Evolutionary conservation across 495 filamentous ascomycete species (phyloP), one percentile per base, ranked within the genome.

Genomic region (Xylaria cubensis): DNA sequence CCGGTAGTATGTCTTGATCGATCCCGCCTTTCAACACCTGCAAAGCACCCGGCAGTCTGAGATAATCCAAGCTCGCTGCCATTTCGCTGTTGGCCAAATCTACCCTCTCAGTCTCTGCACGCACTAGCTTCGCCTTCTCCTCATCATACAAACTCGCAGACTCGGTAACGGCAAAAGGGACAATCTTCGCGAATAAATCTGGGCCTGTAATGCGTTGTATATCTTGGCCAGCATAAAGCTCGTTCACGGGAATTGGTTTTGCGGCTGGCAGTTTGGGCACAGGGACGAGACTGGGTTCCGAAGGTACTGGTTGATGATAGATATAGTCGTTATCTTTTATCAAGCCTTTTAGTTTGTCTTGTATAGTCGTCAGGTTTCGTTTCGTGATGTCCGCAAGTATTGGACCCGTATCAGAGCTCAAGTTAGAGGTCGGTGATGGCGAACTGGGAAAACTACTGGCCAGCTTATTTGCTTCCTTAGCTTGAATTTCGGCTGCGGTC

Each of bases 251-350:
- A 65, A 98, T 98, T 19, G 97, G 94, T 81, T 98, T 99, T n/a
- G 97, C 95, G 1, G 97, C 96, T 39, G 95, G 93, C 12, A 98
- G 87, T 79, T 98, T 99, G 3, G 95, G 89, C 64, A 99, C 92
- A 19, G 91, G 85, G 9, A 92, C 84, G 17, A 99, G 85, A 55
- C 88, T 89, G 15, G 93, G 92, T 80, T 97, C 95, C 19, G 89
- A 90, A 0, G 96, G 95, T 21, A 99, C 90, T 0, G 90, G 90
- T 72, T 98, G 94, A 80, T 99, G 96, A 76, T 98, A 99, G 76
- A 99, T 98, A 78, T 95, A 97, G 77, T 99, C 96, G 78, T 99
- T 99, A 80, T 99, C 96, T 73, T 98, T 97, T 70, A 87, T 86
- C 72, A 93, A 86, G 68, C 92, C 90, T 13, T 83, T 82, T 32